These are phyloP conservation scores for Coniochaeta hoffmannii DNA, from an alignment of 2,329 filamentous ascomycete genomes.

Conservation along the genomic window DNA sequence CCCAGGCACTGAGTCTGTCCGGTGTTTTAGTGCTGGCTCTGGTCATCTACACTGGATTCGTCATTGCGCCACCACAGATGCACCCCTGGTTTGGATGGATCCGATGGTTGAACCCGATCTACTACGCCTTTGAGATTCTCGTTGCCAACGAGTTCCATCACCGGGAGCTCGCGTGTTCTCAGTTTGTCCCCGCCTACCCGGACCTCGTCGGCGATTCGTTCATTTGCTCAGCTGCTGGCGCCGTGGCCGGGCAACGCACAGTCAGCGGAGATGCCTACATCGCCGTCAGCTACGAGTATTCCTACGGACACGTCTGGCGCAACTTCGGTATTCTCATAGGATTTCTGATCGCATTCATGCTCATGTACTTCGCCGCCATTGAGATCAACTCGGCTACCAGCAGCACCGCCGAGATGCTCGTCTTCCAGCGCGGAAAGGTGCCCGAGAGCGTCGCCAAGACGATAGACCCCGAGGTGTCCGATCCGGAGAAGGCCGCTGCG, in stretches of 20 bases:
- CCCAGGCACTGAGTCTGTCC: conserved; percentile 46
- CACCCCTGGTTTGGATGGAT: conserved; percentile 71
- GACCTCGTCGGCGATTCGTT: conserved; percentile 36
- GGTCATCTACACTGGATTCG: conserved; percentile 54
- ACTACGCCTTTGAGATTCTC: conserved; percentile 65
- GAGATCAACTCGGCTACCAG: conserved; percentile 58
- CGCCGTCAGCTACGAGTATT: conserved; percentile 45
- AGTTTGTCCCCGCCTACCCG: conserved; percentile 38
- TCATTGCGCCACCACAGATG: conserved; percentile 48
- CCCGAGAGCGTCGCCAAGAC: conserved; percentile 30
- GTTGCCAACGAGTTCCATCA: conserved; percentile 66
- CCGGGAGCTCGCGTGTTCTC: conserved; percentile 47
- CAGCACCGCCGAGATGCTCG: conserved; percentile 61
- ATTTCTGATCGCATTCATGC: conserved; percentile 58
- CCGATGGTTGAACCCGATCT: conserved; percentile 65
- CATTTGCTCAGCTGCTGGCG: conserved; percentile 46
- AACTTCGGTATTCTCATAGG: conserved; percentile 63
- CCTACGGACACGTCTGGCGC: conserved; percentile 52
- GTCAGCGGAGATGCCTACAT: conserved; percentile 59
- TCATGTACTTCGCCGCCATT: conserved; percentile 53
- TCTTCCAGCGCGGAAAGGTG: conserved; percentile 53
- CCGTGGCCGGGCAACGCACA: conserved; percentile 42
- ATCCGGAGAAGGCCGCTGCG: conserved; percentile 24
- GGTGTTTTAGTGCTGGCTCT: conserved; percentile 51
- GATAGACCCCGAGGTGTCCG: conserved; percentile 43